phyloP scores from a whole-genome alignment of 2,329 filamentous ascomycete species.

The Gnomoniopsis sp. region DNA sequence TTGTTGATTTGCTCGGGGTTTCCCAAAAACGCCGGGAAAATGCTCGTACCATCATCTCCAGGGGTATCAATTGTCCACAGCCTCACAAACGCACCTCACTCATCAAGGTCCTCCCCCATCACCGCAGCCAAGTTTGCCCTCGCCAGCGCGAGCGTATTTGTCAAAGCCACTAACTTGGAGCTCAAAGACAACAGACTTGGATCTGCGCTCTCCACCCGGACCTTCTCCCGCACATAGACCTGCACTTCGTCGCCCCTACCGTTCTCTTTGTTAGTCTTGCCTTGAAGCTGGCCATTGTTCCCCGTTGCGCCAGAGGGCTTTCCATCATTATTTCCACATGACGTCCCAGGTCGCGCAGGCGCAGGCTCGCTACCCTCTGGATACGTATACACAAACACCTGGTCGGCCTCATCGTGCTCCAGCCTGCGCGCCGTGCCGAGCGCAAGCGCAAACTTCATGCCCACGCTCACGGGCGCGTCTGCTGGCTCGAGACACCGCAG shows the following conservation, averaged over 20 bases:
- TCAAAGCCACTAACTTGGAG: constrained; percentile 77
- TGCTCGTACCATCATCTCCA: constrained; percentile 5
- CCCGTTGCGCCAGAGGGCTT: constrained; percentile 22
- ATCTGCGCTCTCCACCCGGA: constrained; percentile 84
- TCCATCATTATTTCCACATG: neutral
- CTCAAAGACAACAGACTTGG: constrained; percentile 79
- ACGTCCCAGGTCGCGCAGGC: neutral
- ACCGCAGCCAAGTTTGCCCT: constrained; percentile 72
- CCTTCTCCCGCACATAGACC: constrained; percentile 85
- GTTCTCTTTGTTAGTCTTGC: neutral
- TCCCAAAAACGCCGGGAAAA: neutral
- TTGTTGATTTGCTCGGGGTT: neutral
- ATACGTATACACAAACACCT: constrained; percentile 61
- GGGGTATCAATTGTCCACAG: constrained; percentile 8
- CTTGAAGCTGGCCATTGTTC: neutral
- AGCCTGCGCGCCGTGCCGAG: constrained; percentile 62
- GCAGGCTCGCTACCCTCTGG: constrained; percentile 7
- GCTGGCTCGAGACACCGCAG: constrained; percentile 68
- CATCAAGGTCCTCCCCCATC: constrained; percentile 59
- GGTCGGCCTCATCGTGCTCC: constrained; percentile 77
- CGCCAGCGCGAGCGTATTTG: constrained; percentile 67
- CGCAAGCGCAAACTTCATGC: constrained; percentile 66
- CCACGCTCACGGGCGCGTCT: constrained; percentile 57
- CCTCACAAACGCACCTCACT: constrained; percentile 21
- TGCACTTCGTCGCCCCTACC: constrained; percentile 48